These are phyloP conservation scores for Ailanthus altissimus DNA, from an alignment of 345 rosid species.

Conservation along the genomic window DNA sequence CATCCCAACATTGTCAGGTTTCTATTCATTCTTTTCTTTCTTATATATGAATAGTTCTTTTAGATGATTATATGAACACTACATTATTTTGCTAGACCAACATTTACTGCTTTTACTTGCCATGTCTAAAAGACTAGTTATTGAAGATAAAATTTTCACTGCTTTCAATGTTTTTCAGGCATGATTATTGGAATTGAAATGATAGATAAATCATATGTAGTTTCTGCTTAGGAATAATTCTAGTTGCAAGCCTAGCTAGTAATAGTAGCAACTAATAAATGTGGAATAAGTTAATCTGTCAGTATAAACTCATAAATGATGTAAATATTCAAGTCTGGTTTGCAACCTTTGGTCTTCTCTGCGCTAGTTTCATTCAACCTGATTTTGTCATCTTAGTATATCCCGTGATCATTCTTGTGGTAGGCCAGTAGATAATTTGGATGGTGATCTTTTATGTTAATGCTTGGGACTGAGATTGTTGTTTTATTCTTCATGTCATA, in stretches of 20 bases:
- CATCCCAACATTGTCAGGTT: not conserved
- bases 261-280: too few species aligned
- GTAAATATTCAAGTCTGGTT: too few species aligned
- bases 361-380: not conserved
- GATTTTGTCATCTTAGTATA: not conserved
- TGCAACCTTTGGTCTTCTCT: not conserved
- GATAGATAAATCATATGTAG: too few species aligned
- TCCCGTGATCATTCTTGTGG: not conserved
- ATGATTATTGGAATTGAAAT: too few species aligned
- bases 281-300: too few species aligned
- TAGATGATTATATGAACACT: not conserved
- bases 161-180: too few species aligned
- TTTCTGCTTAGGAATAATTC: not conserved
- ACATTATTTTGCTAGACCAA: too few species aligned
- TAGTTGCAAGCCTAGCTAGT: too few species aligned
- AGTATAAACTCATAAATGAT: too few species aligned
- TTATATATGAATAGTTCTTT: too few species aligned
- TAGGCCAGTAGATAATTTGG: not conserved
- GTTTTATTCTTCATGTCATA: not conserved
- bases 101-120: conserved; percentile 1
- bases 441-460: too few species aligned
- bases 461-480: not conserved
- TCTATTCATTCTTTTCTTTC: not conserved
- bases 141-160: not conserved
- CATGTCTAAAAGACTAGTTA: not conserved